Conservation (phyloP, 176 grass and related monocot species). For the Oryza nivara region DNA sequence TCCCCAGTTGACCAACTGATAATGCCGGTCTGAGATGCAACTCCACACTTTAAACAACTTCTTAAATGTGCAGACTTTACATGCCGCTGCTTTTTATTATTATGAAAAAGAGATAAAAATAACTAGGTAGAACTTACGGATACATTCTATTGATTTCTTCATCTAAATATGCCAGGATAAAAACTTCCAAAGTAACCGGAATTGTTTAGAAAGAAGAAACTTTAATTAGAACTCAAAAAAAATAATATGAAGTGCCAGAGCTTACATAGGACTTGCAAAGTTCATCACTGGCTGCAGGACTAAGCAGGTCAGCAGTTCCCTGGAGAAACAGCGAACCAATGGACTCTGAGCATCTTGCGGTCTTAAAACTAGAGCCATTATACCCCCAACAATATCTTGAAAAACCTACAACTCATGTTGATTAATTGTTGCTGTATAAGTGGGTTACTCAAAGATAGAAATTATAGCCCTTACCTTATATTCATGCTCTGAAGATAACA, state of each 20-base stretch:
- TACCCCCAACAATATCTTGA: constrained; percentile 83
- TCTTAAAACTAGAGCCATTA: constrained; percentile 82
- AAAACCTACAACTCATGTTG: constrained; percentile 71
- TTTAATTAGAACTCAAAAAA: constrained; percentile 39
- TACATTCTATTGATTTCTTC: background rate
- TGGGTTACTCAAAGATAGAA: constrained; percentile 32
- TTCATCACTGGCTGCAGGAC: constrained; percentile 92
- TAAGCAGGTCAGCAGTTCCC: constrained; percentile 82
- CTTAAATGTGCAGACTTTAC: constrained; percentile 7
- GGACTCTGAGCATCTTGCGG: constrained; percentile 91
- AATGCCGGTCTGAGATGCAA: background rate
- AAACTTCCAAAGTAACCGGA: constrained; percentile 8
- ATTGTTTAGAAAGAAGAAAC: constrained; percentile 27
- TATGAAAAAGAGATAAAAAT: background rate
- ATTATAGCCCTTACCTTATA: constrained; percentile 64
- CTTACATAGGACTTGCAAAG: constrained; percentile 88
- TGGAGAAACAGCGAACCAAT: constrained; percentile 78
- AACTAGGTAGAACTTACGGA: constrained; percentile 29
- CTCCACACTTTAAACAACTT: background rate
- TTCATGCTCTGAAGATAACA: constrained; percentile 92
- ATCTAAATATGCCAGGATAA: constrained; percentile 1
- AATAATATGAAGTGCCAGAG: constrained; percentile 37
- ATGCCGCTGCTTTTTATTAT: constrained; percentile 16
- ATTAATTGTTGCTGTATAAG: constrained; percentile 32
- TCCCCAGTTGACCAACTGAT: constrained; percentile 15